A percentile compares a stretch with the other conserved stretches of the same genome.
Conservation (phyloP, 2,329 filamentous ascomycete genomes). For the Chaetomium sp. region DNA sequence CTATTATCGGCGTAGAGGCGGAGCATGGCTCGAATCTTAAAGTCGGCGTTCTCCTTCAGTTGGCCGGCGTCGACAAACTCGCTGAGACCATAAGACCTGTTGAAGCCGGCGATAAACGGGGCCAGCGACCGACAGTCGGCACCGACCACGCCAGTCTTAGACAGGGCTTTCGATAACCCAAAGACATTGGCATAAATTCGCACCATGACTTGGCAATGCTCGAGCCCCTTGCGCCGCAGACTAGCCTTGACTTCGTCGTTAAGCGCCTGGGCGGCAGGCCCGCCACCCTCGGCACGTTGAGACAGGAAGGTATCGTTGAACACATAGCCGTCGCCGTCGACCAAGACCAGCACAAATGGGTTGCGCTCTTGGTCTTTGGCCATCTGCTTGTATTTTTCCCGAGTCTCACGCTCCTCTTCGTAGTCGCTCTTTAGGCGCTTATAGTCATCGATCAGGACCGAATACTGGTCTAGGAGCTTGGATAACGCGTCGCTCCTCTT, state of each 20-base stretch:
- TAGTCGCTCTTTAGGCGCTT: conserved; percentile 58
- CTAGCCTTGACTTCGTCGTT: conserved; percentile 53
- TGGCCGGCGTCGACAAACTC: conserved; percentile 65
- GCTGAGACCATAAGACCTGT: conserved; percentile 57
- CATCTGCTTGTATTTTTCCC: conserved; percentile 58
- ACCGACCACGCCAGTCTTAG: conserved; percentile 52
- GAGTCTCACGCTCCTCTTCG: conserved; percentile 56
- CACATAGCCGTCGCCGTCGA: conserved; percentile 65
- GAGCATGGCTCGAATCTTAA: conserved; percentile 57
- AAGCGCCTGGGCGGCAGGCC: conserved; percentile 56
- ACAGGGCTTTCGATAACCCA: conserved; percentile 53
- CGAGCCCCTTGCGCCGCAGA: conserved; percentile 50
- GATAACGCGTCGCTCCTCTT: conserved; percentile 16
- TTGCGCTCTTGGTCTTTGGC: conserved; percentile 53
- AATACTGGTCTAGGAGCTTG: conserved; percentile 36
- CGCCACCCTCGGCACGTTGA: conserved; percentile 56
- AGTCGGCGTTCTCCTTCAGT: conserved; percentile 61
- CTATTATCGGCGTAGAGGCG: conserved; percentile 58
- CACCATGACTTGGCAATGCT: conserved; percentile 56
- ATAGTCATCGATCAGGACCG: conserved; percentile 54
- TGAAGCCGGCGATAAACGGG: conserved; percentile 59
- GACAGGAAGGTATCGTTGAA: conserved; percentile 54
- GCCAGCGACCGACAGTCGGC: conserved; percentile 58
- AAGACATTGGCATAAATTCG: conserved; percentile 60
- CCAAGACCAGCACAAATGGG: conserved; percentile 61